phyloP scores from a whole-genome alignment of 371 early-diverging fungal species.

The Vittaforma corneae region DNA sequence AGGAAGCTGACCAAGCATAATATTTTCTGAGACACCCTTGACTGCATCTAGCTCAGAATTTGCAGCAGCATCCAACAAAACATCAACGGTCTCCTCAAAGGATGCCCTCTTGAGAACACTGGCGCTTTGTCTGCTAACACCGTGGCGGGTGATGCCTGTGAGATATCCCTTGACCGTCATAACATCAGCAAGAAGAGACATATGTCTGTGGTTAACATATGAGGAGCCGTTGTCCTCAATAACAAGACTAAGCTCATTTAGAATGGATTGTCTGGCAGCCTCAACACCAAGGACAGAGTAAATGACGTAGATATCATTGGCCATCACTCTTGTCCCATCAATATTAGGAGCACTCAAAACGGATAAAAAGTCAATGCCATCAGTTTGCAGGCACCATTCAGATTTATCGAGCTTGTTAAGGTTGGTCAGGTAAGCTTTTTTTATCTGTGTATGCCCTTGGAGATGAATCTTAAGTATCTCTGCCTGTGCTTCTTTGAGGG shows the following conservation, averaged over 20 bases:
- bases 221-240: constrained; percentile 85
- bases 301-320: constrained; percentile 83
- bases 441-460: constrained; percentile 76
- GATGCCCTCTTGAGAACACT: constrained; percentile 90
- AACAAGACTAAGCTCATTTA: constrained; percentile 81
- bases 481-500: constrained; percentile 70
- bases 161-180: constrained; percentile 88
- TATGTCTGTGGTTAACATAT: constrained; percentile 94
- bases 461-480: constrained; percentile 75
- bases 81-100: constrained; percentile 98
- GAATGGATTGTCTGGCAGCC: constrained; percentile 76
- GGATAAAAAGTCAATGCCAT: constrained; percentile 78
- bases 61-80: constrained; percentile 88
- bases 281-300: constrained; percentile 88
- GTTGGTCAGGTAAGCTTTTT: constrained; percentile 76
- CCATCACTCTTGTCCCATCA: constrained; percentile 68
- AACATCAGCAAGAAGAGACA: constrained; percentile 84
- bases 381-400: constrained; percentile 77
- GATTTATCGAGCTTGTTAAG: constrained; percentile 60
- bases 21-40: constrained; percentile 81
- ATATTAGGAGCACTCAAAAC: constrained; percentile 74
- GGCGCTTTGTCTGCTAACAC: constrained; percentile 84
- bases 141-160: constrained; percentile 94
- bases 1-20: constrained; percentile 92
- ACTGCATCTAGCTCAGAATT: constrained; percentile 81